Evolutionary conservation across 2,329 filamentous ascomycete species (phyloP), one percentile per base, ranked within the genome.

Genomic region (Trichoderma asperellum): DNA sequence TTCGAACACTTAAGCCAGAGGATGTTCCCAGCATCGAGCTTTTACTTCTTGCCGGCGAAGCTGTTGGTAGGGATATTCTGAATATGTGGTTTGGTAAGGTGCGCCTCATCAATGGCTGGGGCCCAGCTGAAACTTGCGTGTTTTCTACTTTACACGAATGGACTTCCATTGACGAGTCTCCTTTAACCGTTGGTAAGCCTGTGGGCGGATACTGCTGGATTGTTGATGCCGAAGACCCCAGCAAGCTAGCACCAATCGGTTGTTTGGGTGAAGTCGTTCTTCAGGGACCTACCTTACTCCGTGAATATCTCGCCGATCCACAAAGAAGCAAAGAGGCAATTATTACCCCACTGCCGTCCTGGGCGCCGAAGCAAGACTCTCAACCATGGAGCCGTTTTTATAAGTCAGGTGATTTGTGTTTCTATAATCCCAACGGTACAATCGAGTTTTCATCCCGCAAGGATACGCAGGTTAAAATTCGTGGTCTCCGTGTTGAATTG

Each of bases 401-500:
- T 73, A 82, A 82, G 65, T 85, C 84, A 1, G 84, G 84, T 4
- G 84, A 86, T 70, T 75, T 86, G 16, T 83, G 78, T 2, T 75
- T 75, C 43, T 83, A 83, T 29, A 75, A 80, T 34, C 73, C 75
- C 0, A 78, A 84, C 60, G 81, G 81, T 0, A 75, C 74, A 16
- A 74, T 86, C 11, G 72, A 78, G 0, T 85, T 82, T 62, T 72
- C 85, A 35, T 86, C 85, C 55, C 80, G 87, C 16, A 87, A 86
- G 71, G 87, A 89, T 71, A 81, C 81, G 0, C 87, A 89, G 73
- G 81, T 88, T 61, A 89, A 89, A 75, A 76, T 89, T 8, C 82
- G 83, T n/a, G 89, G 89, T 27, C 88, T 84, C 70, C 77, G 86
- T 61, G 80, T 87, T 57, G 89, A 86, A 76, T 79, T 86, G n/a